Conservation (phyloP, 1,284 basidiomycete species). For the Apiotrichum gamsii region DNA sequence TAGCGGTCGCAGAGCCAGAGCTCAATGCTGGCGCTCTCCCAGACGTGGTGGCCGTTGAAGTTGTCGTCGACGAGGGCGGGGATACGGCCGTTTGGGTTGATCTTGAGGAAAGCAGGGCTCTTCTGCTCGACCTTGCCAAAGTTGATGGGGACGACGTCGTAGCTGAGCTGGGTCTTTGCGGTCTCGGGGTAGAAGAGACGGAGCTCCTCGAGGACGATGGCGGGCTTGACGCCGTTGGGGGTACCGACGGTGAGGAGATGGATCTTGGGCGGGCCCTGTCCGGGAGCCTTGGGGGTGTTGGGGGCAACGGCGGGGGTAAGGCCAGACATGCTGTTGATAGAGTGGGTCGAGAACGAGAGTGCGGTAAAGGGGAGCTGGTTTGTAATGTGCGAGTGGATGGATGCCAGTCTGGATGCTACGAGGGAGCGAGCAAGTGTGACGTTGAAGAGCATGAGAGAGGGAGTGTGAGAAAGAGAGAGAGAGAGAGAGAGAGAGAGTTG, state of each 20-base stretch:
- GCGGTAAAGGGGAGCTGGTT: neutral
- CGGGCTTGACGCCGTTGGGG: conserved; percentile 58
- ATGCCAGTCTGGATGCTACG: neutral
- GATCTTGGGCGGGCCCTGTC: conserved; percentile 40
- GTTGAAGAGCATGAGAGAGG: neutral
- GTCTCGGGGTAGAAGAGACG: conserved; percentile 53
- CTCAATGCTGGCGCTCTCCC: conserved; percentile 62
- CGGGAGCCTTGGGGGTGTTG: neutral
- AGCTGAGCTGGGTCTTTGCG: conserved; percentile 49
- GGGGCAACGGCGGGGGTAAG: neutral
- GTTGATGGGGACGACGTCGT: conserved; percentile 51
- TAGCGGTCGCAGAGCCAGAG: conserved; percentile 60
- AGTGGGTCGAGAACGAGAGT: neutral
- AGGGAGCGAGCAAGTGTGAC: neutral
- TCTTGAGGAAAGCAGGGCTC: conserved; percentile 55
- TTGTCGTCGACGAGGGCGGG: conserved; percentile 49
- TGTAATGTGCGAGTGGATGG: no score
- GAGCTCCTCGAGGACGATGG: conserved; percentile 62
- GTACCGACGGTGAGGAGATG: conserved; percentile 61
- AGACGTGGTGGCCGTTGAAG: conserved; percentile 53
- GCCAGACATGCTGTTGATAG: neutral
- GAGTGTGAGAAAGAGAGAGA: neutral
- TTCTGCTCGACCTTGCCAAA: conserved; percentile 48
- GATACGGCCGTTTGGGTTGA: conserved; percentile 63
- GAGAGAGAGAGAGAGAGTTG: neutral